Conservation (phyloP, 2,329 filamentous ascomycete genomes). For the Stagonosporopsis tanaceti region DNA sequence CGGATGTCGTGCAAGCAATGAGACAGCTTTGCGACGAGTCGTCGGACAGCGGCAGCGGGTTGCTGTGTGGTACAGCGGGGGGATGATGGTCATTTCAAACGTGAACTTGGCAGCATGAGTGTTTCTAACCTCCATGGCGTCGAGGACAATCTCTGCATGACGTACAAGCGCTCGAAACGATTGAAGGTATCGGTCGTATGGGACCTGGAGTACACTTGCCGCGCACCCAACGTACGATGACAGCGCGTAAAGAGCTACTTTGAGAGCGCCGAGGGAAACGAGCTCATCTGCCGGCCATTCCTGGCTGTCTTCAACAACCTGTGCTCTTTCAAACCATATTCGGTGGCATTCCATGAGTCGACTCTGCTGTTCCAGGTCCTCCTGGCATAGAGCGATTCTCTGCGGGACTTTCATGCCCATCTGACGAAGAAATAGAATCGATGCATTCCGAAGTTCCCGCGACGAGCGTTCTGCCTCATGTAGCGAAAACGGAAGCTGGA, state of each 20-base stretch:
- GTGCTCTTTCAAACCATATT: slow-evolving; percentile 21
- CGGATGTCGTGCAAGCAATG: too few species aligned
- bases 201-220: slow-evolving; percentile 16
- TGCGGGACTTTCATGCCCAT: slow-evolving; percentile 7
- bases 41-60: too few species aligned
- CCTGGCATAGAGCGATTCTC: background rate
- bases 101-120: too few species aligned
- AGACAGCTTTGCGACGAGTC: too few species aligned
- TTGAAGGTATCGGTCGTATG: slow-evolving; percentile 27
- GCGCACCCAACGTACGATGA: slow-evolving; percentile 22
- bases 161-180: slow-evolving; percentile 27
- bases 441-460: slow-evolving; percentile 33
- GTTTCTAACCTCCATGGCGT: slow-evolving; percentile 10
- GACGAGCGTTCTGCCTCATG: slow-evolving; percentile 26
- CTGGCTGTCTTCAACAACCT: slow-evolving; percentile 10
- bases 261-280: slow-evolving; percentile 25
- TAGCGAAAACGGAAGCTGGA: slow-evolving; percentile 12
- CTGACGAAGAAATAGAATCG: slow-evolving; percentile 21
- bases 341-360: slow-evolving; percentile 27
- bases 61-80: too few species aligned
- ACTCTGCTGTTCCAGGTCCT: slow-evolving; percentile 17
- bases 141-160: slow-evolving; percentile 30
- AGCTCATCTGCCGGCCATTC: slow-evolving; percentile 22
- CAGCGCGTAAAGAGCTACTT: slow-evolving; percentile 22
- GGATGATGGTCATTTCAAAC: too few species aligned